Evolutionary conservation across 2,329 filamentous ascomycete species (phyloP).

Genomic region (Mycosphaerella sp.): DNA sequence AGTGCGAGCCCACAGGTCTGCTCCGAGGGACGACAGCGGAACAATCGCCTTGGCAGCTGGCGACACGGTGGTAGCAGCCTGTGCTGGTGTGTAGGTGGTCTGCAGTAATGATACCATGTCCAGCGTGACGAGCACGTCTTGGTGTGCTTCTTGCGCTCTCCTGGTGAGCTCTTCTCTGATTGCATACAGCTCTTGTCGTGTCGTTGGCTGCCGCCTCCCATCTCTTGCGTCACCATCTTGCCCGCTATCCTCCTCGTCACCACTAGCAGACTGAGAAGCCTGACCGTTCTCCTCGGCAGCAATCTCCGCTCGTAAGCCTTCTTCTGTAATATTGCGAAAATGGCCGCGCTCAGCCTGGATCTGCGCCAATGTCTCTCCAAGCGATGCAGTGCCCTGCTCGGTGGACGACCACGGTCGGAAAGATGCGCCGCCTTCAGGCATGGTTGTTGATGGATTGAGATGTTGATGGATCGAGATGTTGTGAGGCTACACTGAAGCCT

Average conservation of each 20-base stretch:
- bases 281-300: conserved; percentile 37
- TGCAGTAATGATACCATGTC: conserved; percentile 79
- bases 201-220: conserved; percentile 14
- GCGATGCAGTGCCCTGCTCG: conserved; percentile 43
- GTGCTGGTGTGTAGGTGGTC: conserved; percentile 62
- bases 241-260: conserved; percentile 42
- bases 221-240: conserved; percentile 30
- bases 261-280: conserved; percentile 39
- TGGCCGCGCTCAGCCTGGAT: conserved; percentile 73
- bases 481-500: too few species aligned
- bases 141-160: conserved; percentile 40
- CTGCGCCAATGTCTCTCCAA: conserved; percentile 71
- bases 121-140: conserved; percentile 62
- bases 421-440: conserved; percentile 40
- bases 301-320: conserved; percentile 64
- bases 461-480: neutral
- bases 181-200: conserved; percentile 36
- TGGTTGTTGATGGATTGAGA: neutral
- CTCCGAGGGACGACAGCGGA: conserved; percentile 68
- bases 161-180: conserved; percentile 38
- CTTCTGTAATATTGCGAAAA: conserved; percentile 73
- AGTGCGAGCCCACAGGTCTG: conserved; percentile 51
- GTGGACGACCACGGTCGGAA: conserved; percentile 57
- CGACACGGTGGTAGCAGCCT: conserved; percentile 64
- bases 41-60: conserved; percentile 60